phyloP scores from a whole-genome alignment of 108 stramenopile genomes.

The Pseudonitzschia pungens region DNA sequence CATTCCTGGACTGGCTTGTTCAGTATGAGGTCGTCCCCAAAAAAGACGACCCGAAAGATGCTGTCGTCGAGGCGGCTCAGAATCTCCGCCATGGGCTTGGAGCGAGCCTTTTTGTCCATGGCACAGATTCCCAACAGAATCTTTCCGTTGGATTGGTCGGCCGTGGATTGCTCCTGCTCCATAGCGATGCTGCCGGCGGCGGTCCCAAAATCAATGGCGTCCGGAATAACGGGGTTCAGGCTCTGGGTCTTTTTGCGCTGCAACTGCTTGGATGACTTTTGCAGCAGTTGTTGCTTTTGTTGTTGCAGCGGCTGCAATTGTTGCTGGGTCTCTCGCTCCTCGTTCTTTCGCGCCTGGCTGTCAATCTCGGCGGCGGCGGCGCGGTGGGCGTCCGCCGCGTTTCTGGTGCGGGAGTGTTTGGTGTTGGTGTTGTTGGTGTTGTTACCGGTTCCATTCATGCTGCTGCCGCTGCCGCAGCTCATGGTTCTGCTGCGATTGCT shows the following conservation, averaged over 20 bases:
- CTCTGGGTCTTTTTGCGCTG: background rate
- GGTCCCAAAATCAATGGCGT: constrained; percentile 1
- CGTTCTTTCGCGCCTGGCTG: too few species aligned
- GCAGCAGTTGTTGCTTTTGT: too few species aligned
- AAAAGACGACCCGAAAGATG: constrained; percentile 84
- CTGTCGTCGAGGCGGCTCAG: constrained; percentile 77
- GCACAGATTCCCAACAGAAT: constrained; percentile 96
- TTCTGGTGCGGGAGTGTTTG: background rate
- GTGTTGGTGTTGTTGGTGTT: background rate
- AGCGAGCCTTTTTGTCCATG: constrained; percentile 94
- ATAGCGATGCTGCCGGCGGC: background rate
- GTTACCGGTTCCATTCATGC: too few species aligned
- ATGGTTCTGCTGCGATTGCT: too few species aligned
- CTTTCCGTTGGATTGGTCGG: constrained; percentile 34
- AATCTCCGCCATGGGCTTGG: constrained; percentile 99
- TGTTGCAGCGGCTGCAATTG: too few species aligned
- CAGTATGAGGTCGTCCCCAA: constrained; percentile 90
- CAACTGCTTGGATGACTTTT: too few species aligned
- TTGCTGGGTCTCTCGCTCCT: too few species aligned
- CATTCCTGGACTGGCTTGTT: constrained; percentile 90
- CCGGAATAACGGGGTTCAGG: background rate
- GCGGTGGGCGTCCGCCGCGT: background rate
- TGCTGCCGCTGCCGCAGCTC: background rate
- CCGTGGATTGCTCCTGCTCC: background rate
- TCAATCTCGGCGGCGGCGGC: too few species aligned